These are phyloP conservation scores for Aureobasidium lini DNA, from an alignment of 2,329 filamentous ascomycete species.

Conservation along the genomic window DNA sequence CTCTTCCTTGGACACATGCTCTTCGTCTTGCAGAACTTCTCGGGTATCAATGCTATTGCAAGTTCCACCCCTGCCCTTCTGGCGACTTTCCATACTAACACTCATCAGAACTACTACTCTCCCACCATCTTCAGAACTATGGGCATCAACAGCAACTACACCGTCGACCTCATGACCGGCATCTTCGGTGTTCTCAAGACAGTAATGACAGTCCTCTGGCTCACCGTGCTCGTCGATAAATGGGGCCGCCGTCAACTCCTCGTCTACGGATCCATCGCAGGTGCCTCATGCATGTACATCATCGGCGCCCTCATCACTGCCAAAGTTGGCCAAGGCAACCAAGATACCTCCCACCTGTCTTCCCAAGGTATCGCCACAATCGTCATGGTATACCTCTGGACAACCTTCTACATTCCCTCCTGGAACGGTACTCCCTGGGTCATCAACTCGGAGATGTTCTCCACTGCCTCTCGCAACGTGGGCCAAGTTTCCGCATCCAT, in stretches of 20 bases:
- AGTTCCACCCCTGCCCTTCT: not conserved
- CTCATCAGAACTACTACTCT: conserved; percentile 49
- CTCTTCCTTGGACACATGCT: conserved; percentile 18
- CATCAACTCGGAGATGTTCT: conserved; percentile 43
- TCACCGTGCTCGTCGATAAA: conserved; percentile 33
- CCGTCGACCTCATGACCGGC: conserved; percentile 48
- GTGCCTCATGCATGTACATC: conserved; percentile 44
- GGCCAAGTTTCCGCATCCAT: conserved; percentile 28
- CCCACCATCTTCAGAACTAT: conserved; percentile 62
- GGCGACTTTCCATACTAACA: not conserved
- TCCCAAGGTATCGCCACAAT: conserved; percentile 46
- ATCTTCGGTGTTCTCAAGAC: conserved; percentile 24
- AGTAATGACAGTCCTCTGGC: conserved; percentile 32
- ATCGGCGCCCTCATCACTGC: conserved; percentile 49
- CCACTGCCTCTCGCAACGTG: conserved; percentile 31
- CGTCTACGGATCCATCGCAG: conserved; percentile 42
- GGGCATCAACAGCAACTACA: conserved; percentile 53
- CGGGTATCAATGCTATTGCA: conserved; percentile 15
- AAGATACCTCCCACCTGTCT: conserved; percentile 35
- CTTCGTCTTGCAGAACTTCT: conserved; percentile 17
- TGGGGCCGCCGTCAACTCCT: conserved; percentile 35
- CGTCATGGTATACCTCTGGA: conserved; percentile 49
- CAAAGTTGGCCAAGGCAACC: conserved; percentile 28
- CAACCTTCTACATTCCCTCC: conserved; percentile 43
- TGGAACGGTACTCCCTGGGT: conserved; percentile 30